Evolutionary conservation across 2,329 filamentous ascomycete genomes (phyloP).

Genomic region (Ascochyta koolunga): DNA sequence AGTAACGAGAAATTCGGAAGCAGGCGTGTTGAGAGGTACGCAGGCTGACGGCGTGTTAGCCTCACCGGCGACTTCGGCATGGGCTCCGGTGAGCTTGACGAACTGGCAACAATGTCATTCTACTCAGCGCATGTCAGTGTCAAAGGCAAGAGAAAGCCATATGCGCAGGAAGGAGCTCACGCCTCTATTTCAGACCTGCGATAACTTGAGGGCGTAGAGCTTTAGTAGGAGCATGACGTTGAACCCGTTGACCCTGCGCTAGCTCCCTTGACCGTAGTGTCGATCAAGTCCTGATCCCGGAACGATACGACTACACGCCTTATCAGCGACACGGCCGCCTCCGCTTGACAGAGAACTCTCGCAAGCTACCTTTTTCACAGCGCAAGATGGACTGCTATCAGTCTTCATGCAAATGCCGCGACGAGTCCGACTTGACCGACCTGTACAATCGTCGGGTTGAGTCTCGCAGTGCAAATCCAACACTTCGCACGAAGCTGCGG

Average conservation of each 20-base stretch:
- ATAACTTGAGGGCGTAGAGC: conserved; percentile 9
- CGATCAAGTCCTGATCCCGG: conserved; percentile 16
- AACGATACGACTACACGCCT: conserved; percentile 22
- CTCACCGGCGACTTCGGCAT: conserved; percentile 28
- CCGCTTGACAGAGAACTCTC: conserved; percentile 7
- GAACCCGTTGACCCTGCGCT: conserved; percentile 36
- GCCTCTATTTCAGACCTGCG: neutral
- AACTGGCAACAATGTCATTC: neutral
- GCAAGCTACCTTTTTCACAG: neutral
- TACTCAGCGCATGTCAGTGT: neutral
- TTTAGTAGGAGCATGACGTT: conserved; percentile 29
- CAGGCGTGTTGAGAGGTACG: conserved; percentile 32
- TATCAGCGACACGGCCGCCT: conserved; percentile 29
- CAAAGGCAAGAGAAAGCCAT: neutral
- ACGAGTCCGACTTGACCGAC: neutral
- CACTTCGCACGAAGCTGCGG: conserved; percentile 4
- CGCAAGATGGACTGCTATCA: neutral
- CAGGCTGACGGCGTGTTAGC: conserved; percentile 34
- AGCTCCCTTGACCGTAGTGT: conserved; percentile 32
- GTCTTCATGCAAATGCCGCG: neutral
- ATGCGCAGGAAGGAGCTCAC: neutral
- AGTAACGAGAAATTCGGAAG: conserved; percentile 34
- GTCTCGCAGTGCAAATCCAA: neutral
- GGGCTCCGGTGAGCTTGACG: conserved; percentile 17
- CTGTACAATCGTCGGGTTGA: neutral